Percentiles rank a stretch among this genome's conserved stretches.
These are phyloP conservation scores for Prunus yedoensis DNA, from an alignment of 331 rosid species.

Conservation along the genomic window DNA sequence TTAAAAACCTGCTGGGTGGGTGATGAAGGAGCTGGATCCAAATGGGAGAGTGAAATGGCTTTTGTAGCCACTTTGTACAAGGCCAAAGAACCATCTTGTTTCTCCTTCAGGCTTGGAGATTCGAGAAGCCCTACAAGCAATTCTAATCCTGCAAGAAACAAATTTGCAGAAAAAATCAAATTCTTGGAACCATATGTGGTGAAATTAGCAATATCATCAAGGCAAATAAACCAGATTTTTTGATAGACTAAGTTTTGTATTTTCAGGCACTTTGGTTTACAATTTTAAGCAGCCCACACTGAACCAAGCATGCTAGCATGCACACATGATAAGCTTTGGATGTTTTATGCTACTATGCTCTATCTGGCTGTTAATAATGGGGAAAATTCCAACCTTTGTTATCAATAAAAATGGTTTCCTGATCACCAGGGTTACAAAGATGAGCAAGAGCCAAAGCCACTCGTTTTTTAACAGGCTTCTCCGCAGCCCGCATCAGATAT, in stretches of 20 bases:
- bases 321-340: not conserved
- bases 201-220: not conserved
- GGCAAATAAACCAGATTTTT: not conserved
- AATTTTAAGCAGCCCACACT: not conserved
- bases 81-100: conserved; percentile 31
- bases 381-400: conserved; percentile 21
- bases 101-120: conserved; percentile 23
- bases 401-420: conserved; percentile 26
- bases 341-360: not conserved
- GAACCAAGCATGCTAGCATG: not conserved
- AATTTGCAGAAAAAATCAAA: not conserved
- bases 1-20: conserved; percentile 51
- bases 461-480: conserved; percentile 17
- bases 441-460: conserved; percentile 40
- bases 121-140: conserved; percentile 32
- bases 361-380: not conserved
- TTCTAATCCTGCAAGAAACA: conserved; percentile 29
- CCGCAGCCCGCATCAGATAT: conserved; percentile 29
- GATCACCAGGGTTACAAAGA: conserved; percentile 29
- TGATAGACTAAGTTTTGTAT: not conserved
- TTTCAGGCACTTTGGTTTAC: not conserved
- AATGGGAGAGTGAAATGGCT: conserved; percentile 29
- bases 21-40: conserved; percentile 50
- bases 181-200: not conserved
- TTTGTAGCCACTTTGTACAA: conserved; percentile 40